Evolutionary conservation across 257 asterid genomes (phyloP).

Genomic region (Lycium ferocissimum): DNA sequence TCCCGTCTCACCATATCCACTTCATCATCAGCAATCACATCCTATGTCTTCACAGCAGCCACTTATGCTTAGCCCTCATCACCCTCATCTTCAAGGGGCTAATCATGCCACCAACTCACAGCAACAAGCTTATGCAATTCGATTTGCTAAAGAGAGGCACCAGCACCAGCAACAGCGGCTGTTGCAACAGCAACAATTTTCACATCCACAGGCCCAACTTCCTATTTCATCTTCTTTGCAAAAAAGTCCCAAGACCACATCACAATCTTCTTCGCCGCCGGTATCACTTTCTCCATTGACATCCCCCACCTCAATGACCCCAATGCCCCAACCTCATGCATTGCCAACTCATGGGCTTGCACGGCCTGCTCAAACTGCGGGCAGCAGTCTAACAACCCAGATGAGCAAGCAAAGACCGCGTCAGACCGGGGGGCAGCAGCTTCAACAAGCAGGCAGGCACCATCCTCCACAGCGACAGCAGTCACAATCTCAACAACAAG

Average conservation of each 20-base stretch:
- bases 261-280: slow-evolving; percentile 56
- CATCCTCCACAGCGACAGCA: slow-evolving; percentile 72
- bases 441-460: slow-evolving; percentile 54
- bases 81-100: slow-evolving; percentile 65
- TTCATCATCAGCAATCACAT: slow-evolving; percentile 54
- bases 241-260: slow-evolving; percentile 58
- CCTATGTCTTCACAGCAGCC: slow-evolving; percentile 48
- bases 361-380: slow-evolving; percentile 59
- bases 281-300: slow-evolving; percentile 60
- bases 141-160: slow-evolving; percentile 84
- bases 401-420: slow-evolving; percentile 56
- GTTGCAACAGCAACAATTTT: slow-evolving; percentile 61
- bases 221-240: slow-evolving; percentile 71
- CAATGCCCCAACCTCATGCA: slow-evolving; percentile 65
- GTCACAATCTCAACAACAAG: slow-evolving; percentile 64
- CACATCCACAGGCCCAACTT: slow-evolving; percentile 64
- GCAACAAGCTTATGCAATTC: slow-evolving; percentile 78
- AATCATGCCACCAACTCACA: slow-evolving; percentile 68
- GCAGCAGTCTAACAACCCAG: slow-evolving; percentile 59
- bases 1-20: slow-evolving; percentile 49
- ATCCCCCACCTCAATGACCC: slow-evolving; percentile 55
- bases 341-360: slow-evolving; percentile 62
- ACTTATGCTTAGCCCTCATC: slow-evolving; percentile 46
- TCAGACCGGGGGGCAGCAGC: slow-evolving; percentile 52
- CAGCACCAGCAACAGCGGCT: slow-evolving; percentile 67